Conservation (phyloP, 2,329 filamentous ascomycete species). For the Cladophialophora immunda region DNA sequence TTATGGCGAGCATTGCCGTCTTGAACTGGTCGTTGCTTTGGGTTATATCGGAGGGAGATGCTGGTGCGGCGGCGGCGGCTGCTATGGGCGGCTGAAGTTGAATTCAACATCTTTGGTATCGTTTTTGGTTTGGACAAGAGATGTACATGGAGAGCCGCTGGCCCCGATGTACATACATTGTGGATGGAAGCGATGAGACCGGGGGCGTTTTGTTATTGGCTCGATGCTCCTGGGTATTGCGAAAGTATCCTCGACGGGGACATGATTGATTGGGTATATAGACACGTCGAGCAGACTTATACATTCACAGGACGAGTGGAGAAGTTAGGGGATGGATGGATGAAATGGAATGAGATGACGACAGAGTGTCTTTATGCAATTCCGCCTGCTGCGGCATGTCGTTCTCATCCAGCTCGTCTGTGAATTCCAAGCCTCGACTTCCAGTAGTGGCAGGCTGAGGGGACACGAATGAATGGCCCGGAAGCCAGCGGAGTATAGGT, state of each 20-base stretch:
- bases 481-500: too few species aligned
- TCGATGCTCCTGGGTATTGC: not conserved
- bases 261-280: not conserved
- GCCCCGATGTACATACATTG: not conserved
- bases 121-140: not conserved
- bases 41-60: conserved; percentile 68
- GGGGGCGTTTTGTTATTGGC: not conserved
- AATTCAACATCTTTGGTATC: not conserved
- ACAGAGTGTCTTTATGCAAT: not conserved
- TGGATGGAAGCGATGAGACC: not conserved
- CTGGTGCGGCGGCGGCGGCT: conserved; percentile 18
- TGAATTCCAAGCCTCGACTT: too few species aligned
- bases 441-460: too few species aligned
- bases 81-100: conserved; percentile 1
- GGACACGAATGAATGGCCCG: too few species aligned
- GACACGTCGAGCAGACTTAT: too few species aligned
- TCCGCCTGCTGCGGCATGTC: not conserved
- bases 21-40: conserved; percentile 67
- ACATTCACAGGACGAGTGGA: not conserved
- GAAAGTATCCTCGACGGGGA: not conserved
- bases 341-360: not conserved
- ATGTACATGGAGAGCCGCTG: not conserved
- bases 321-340: too few species aligned
- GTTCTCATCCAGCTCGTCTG: too few species aligned
- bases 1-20: conserved; percentile 62